These are phyloP conservation scores for Venturia effusa DNA, from an alignment of 2,329 filamentous ascomycete species.

Conservation along the genomic window DNA sequence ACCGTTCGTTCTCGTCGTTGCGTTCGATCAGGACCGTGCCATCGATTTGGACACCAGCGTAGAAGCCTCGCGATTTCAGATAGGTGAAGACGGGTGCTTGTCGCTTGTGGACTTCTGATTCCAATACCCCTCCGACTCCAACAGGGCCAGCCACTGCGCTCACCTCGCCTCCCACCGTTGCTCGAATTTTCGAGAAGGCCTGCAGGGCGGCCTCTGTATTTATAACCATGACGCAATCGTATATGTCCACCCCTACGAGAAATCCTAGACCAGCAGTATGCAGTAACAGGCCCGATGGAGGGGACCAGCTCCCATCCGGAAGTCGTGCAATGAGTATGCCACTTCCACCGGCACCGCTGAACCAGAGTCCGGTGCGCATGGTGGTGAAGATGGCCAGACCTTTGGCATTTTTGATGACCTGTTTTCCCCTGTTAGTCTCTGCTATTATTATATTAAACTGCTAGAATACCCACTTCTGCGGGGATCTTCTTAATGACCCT, in stretches of 20 bases:
- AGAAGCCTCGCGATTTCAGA: constrained; percentile 80
- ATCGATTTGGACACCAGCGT: constrained; percentile 76
- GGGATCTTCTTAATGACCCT: constrained; percentile 74
- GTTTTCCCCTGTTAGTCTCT: neutral
- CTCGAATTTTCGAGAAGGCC: constrained; percentile 66
- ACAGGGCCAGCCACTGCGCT: constrained; percentile 68
- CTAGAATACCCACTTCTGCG: constrained; percentile 31
- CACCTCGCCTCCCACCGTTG: constrained; percentile 74
- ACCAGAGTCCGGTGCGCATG: constrained; percentile 86
- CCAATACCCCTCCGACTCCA: constrained; percentile 61
- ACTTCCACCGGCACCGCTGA: constrained; percentile 82
- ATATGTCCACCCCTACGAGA: constrained; percentile 84
- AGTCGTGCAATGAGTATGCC: constrained; percentile 77
- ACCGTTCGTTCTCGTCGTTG: constrained; percentile 77
- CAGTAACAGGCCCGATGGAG: constrained; percentile 80
- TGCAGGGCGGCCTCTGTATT: constrained; percentile 65
- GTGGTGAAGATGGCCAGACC: constrained; percentile 91
- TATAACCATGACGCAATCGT: constrained; percentile 89
- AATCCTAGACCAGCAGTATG: constrained; percentile 86
- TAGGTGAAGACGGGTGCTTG: constrained; percentile 71
- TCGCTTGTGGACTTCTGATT: constrained; percentile 47
- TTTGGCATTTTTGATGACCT: constrained; percentile 80
- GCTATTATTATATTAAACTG: neutral
- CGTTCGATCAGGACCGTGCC: constrained; percentile 79
- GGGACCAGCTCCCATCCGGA: constrained; percentile 81